A percentile compares a stretch with the other conserved stretches of the same genome.
phyloP scores from a whole-genome alignment of 768 basidiomycete species.

The Boletus reticuloceps region DNA sequence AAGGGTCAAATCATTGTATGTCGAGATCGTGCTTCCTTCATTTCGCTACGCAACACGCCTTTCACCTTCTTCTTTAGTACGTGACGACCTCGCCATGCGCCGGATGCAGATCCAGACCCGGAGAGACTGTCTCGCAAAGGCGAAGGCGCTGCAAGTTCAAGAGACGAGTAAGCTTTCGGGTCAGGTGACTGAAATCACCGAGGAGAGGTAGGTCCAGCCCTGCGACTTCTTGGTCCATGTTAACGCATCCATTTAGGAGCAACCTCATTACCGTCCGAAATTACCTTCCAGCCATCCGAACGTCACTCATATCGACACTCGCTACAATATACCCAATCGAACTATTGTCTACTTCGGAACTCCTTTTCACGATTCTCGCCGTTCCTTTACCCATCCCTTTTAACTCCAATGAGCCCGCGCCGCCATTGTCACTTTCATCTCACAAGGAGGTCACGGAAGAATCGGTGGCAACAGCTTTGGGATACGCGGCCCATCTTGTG shows the following conservation, averaged over 20 bases:
- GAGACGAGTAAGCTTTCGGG: conserved; percentile 26
- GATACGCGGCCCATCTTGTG: conserved; percentile 85
- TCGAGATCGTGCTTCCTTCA: conserved; percentile 20
- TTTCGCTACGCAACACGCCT: conserved; percentile 14
- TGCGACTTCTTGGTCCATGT: conserved; percentile 10
- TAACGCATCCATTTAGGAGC: conserved; percentile 37
- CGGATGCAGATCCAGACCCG: conserved; percentile 45
- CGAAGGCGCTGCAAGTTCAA: conserved; percentile 37
- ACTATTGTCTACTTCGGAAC: conserved; percentile 73
- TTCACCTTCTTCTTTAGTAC: conserved; percentile 35
- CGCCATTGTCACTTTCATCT: conserved; percentile 67
- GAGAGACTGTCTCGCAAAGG: conserved; percentile 45
- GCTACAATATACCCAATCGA: conserved; percentile 87
- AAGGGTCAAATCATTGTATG: conserved; percentile 48
- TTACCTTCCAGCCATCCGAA: conserved; percentile 52
- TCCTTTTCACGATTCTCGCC: conserved; percentile 85
- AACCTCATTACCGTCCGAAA: conserved; percentile 46
- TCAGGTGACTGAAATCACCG: conserved; percentile 33
- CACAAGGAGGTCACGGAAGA: conserved; percentile 81
- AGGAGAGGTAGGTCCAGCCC: conserved; percentile 36
- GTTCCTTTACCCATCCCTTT: conserved; percentile 91
- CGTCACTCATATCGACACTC: conserved; percentile 65
- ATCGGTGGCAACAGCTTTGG: conserved; percentile 82
- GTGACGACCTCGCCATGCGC: conserved; percentile 41
- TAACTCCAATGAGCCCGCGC: conserved; percentile 72